These are phyloP conservation scores for Colletotrichum cordylinicola DNA, from an alignment of 2,329 filamentous ascomycete species.

Conservation along the genomic window DNA sequence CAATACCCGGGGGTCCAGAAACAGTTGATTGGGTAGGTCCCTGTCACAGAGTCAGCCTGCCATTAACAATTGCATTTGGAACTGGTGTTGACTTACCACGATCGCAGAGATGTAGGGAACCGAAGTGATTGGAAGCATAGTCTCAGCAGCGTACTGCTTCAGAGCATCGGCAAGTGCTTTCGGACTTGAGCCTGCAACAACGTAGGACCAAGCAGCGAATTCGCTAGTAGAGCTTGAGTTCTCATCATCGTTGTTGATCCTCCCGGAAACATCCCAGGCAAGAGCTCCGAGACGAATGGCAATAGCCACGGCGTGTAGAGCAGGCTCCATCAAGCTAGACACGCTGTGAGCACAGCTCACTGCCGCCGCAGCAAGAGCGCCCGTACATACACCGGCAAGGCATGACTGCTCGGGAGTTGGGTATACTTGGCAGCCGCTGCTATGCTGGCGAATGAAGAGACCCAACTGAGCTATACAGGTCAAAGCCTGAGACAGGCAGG, in stretches of 20 bases:
- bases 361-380: background rate
- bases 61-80: background rate
- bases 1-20: background rate
- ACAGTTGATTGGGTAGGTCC: background rate
- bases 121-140: background rate
- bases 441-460: slow-evolving; percentile 2
- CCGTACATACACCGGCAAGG: background rate
- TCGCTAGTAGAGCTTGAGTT: background rate
- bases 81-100: background rate
- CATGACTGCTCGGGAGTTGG: background rate
- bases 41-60: background rate
- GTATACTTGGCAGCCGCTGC: background rate
- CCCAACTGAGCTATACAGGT: slow-evolving; percentile 3
- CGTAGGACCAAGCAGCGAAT: background rate
- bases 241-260: background rate
- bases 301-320: background rate
- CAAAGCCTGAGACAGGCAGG: background rate
- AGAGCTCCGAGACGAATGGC: background rate
- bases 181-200: background rate
- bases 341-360: background rate
- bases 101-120: background rate
- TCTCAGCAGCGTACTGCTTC: background rate
- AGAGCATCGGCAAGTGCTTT: background rate
- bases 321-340: background rate
- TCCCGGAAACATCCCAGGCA: background rate